A percentile compares a stretch with the other conserved stretches of the same genome.
Evolutionary conservation across 345 rosid genomes (phyloP).

Genomic region (Cardiospermum halicacabum): DNA sequence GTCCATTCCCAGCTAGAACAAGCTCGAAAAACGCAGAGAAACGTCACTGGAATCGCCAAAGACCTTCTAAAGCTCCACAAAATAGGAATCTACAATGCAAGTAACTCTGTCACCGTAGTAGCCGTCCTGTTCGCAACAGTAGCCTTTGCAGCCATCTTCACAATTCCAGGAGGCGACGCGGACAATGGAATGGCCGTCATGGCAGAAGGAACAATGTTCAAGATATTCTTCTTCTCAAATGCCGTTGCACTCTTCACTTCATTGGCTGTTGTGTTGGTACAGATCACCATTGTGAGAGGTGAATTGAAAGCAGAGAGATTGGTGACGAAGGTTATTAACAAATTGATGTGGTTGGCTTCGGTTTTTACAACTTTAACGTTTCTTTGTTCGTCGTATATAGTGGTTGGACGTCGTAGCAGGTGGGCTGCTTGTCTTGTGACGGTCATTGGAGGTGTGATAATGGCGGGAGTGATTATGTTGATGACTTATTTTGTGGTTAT

Average conservation of each 20-base stretch:
- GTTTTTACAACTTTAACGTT: constrained; percentile 79
- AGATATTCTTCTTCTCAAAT: constrained; percentile 68
- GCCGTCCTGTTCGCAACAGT: constrained; percentile 93
- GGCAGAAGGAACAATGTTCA: constrained; percentile 41
- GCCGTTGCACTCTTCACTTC: constrained; percentile 83
- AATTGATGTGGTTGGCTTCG: constrained; percentile 94
- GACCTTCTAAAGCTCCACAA: constrained; percentile 74
- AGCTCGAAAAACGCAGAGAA: constrained; percentile 75
- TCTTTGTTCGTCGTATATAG: constrained; percentile 73
- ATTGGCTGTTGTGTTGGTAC: constrained; percentile 86
- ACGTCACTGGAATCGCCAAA: constrained; percentile 70
- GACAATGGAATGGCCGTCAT: constrained; percentile 55
- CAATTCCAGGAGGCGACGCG: constrained; percentile 75
- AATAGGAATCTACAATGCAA: constrained; percentile 78
- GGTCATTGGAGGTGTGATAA: constrained; percentile 55
- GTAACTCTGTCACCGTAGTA: constrained; percentile 83
- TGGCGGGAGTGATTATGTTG: constrained; percentile 62
- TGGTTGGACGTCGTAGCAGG: constrained; percentile 56
- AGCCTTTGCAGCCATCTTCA: constrained; percentile 83
- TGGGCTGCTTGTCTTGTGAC: constrained; percentile 86
- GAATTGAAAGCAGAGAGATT: constrained; percentile 73
- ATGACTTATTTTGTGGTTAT: constrained; percentile 85
- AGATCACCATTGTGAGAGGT: constrained; percentile 83
- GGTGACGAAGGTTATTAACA: constrained; percentile 81
- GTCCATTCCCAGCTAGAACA: constrained; percentile 87